Conservation (phyloP, 2,329 filamentous ascomycete genomes). For the Blumeriella jaapii region DNA sequence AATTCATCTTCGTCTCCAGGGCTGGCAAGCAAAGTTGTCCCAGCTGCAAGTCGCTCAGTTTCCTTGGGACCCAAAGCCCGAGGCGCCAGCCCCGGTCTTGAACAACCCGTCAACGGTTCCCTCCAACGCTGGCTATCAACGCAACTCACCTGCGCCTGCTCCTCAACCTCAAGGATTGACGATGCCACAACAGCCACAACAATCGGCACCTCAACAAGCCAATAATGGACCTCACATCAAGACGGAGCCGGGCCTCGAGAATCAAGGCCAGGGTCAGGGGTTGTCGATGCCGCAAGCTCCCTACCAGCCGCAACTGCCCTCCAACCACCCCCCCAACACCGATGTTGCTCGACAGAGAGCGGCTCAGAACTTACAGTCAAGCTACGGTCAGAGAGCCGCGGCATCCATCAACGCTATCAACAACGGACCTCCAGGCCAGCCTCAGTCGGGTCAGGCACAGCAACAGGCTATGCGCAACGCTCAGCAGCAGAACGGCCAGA, state of each 20-base stretch:
- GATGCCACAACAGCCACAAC: slow-evolving; percentile 16
- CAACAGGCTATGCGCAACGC: slow-evolving; percentile 25
- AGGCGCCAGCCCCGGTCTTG: slow-evolving; percentile 25
- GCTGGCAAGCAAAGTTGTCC: slow-evolving; percentile 88
- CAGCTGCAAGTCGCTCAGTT: slow-evolving; percentile 76
- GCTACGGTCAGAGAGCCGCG: slow-evolving; percentile 52
- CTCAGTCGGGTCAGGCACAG: slow-evolving; percentile 9
- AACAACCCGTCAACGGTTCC: slow-evolving; percentile 26
- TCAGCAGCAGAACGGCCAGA: slow-evolving; percentile 22
- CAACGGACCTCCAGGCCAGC: slow-evolving; percentile 18
- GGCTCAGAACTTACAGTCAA: slow-evolving; percentile 42
- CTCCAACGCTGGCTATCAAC: slow-evolving; percentile 25
- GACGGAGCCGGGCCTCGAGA: slow-evolving; percentile 33
- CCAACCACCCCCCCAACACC: slow-evolving; percentile 24
- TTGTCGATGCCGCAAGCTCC: slow-evolving; percentile 2
- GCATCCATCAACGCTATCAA: slow-evolving; percentile 54
- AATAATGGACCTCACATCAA: slow-evolving; percentile 29
- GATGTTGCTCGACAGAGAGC: slow-evolving; percentile 42
- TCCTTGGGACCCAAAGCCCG: slow-evolving; percentile 86
- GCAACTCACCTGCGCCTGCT: slow-evolving; percentile 16
- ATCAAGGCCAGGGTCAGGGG: slow-evolving; percentile 11
- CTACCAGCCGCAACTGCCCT: slow-evolving; percentile 2
- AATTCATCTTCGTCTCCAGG: slow-evolving; percentile 40
- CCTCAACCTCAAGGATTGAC: slow-evolving; percentile 14
- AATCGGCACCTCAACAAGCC: no score